These are phyloP conservation scores for Ophiostoma pallidulum DNA, from an alignment of 2,329 filamentous ascomycete genomes.

Conservation along the genomic window DNA sequence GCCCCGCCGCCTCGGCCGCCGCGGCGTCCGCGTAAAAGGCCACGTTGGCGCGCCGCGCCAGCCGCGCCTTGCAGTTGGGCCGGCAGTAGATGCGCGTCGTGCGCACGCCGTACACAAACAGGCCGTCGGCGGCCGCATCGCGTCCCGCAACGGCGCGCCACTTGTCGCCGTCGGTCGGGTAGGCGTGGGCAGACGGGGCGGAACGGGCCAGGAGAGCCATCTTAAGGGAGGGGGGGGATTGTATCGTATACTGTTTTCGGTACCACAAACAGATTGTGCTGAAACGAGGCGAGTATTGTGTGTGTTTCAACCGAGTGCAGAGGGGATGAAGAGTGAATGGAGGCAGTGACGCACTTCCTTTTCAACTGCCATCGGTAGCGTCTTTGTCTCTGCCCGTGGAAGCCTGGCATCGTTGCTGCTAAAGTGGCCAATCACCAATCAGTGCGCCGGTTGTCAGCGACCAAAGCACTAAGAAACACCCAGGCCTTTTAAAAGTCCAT, in stretches of 20 bases:
- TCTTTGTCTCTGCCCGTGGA: not conserved
- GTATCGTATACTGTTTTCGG: not conserved
- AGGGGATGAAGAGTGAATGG: too few relatives aligned
- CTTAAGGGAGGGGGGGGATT: not conserved
- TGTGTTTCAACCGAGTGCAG: too few relatives aligned
- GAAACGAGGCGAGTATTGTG: too few relatives aligned
- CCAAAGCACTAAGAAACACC: too few relatives aligned
- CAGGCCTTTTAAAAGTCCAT: too few relatives aligned
- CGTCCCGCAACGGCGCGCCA: constrained; percentile 29
- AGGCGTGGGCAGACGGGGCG: not conserved
- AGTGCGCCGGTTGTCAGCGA: too few relatives aligned
- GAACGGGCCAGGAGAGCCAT: not conserved
- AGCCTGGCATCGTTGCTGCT: not conserved
- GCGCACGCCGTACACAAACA: constrained; percentile 35
- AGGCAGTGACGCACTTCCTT: too few relatives aligned
- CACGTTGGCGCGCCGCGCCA: constrained; percentile 52
- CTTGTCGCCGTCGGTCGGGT: constrained; percentile 20
- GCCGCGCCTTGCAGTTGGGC: constrained; percentile 49
- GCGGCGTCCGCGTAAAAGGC: constrained; percentile 38
- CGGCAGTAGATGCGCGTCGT: constrained; percentile 48
- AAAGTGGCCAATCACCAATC: constrained; percentile 8
- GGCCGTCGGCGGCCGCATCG: constrained; percentile 28
- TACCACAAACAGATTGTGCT: too few relatives aligned
- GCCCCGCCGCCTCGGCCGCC: constrained; percentile 39
- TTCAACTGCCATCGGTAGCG: too few relatives aligned